Evolutionary conservation across 1,284 basidiomycete species (phyloP).

Genomic region (Fomitopsis pinicola): DNA sequence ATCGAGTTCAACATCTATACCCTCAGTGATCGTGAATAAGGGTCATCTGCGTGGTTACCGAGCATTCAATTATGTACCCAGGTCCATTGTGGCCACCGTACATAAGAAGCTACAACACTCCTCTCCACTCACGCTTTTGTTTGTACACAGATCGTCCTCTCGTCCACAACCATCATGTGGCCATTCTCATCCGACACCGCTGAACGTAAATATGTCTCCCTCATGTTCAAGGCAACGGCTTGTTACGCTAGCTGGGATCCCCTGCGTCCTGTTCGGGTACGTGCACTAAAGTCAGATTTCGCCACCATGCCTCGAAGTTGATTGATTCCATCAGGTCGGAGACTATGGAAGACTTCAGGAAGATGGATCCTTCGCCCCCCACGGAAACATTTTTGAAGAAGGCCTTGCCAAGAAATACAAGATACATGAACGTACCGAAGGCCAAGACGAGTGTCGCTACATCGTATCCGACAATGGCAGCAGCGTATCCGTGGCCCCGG

Average conservation of each 20-base stretch:
- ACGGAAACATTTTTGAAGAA: conserved; percentile 3
- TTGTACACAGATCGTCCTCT: neutral
- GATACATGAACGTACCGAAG: neutral
- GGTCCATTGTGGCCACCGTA: no score
- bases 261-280: neutral
- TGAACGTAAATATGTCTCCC: conserved; percentile 2
- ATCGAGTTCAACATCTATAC: no score
- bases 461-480: neutral
- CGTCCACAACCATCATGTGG: neutral
- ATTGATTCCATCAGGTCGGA: neutral
- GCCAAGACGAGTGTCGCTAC: neutral
- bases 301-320: neutral
- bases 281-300: no score
- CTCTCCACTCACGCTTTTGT: neutral
- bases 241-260: conserved; percentile 4
- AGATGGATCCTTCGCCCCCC: conserved; percentile 1
- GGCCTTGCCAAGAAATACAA: neutral
- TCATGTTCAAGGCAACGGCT: conserved; percentile 1
- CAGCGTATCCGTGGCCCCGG: neutral
- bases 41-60: no score
- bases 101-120: neutral
- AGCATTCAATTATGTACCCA: no score
- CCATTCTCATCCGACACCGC: neutral
- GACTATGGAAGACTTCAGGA: conserved; percentile 2
- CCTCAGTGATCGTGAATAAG: no score